Base-by-base conservation (phyloP, 164 flowering plant genomes). In the Pachysandra terminalis region DNA sequence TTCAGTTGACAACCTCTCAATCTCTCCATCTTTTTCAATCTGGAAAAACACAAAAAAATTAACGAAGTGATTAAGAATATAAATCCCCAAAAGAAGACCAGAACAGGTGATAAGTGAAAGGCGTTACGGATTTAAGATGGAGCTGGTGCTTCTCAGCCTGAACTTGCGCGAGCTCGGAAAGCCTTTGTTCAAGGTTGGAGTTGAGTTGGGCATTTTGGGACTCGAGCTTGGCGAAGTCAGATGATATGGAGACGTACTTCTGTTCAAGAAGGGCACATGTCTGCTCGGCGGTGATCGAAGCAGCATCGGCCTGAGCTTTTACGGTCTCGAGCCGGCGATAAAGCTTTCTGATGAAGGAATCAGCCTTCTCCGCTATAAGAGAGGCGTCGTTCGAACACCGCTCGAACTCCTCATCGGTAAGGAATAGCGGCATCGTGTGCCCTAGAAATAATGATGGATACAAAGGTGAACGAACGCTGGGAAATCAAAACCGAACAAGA, bases 261-360 rank as follows among this genome's bases (percentile, higher is more conserved):
- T 92, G 96, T 71, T 95, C 99, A 65, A 89, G 82, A 3, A 90
- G 73, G 0, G 98, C 81, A 71, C 94, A 90, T 7, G 91, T 89
- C 62, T 95, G 97, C 77, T 95, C 98, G 48, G 92, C 87, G 37
- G 91, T 92, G 68, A 90, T 87, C 35, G 93, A 57, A n/a, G 91
- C 72, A 5, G 99, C 97, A n/a, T 92, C 98, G 23, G 88, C 78
- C 73, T 85, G 83, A 0, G 99, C 98, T 63, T 71, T 84, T 12
- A 83, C 77, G 40, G 91, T 84, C 35, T 92, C 90, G 65, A 95
- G 79, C 68, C 89, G 85, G 27, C 53, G 70, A 37, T 72, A 63
- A 9, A 92, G 76, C 12, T 75, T 80, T 24, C 75, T 68, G 59
- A 95, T 90, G 81, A 68, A 89, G 7, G 83, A 72, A 67, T 95